These are phyloP conservation scores for Cercospora berteroae DNA, from an alignment of 2,329 filamentous ascomycete genomes.

Conservation along the genomic window DNA sequence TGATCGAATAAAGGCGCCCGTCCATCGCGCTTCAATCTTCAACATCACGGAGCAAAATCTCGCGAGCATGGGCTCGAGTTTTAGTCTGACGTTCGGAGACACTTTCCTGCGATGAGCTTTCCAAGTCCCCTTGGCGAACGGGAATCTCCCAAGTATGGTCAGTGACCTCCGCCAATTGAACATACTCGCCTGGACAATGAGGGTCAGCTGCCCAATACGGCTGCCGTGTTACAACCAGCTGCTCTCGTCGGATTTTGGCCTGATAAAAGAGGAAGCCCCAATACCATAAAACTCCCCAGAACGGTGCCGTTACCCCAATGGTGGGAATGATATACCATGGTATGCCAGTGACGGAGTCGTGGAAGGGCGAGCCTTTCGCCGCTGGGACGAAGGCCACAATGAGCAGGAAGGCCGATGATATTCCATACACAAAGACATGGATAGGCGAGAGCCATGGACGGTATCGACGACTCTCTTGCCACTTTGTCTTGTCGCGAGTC, in stretches of 20 bases:
- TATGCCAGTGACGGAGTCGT: conserved; percentile 18
- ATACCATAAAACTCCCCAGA: conserved; percentile 28
- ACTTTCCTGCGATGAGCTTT: conserved; percentile 1
- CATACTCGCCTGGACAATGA: conserved; percentile 22
- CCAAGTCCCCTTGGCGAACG: conserved; percentile 7
- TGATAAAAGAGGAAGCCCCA: conserved; percentile 22
- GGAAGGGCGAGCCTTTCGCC: conserved; percentile 22
- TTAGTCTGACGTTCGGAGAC: background rate
- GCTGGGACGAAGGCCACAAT: conserved; percentile 28
- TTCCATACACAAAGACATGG: conserved; percentile 28
- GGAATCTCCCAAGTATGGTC: conserved; percentile 27
- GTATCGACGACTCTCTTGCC: conserved; percentile 26
- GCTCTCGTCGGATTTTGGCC: conserved; percentile 19
- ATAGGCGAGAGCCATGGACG: conserved; percentile 29
- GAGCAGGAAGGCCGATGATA: conserved; percentile 25
- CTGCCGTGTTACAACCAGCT: conserved; percentile 23
- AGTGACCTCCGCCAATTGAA: conserved; percentile 27
- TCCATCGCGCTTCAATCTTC: background rate
- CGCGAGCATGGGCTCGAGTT: background rate
- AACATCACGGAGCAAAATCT: background rate
- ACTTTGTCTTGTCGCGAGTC: conserved; percentile 18
- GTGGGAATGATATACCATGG: conserved; percentile 29
- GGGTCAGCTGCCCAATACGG: conserved; percentile 25
- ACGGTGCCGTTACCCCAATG: conserved; percentile 25
- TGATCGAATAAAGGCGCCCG: background rate